A percentile compares a stretch with the other conserved stretches of the same genome.
Evolutionary conservation across 768 basidiomycete species (phyloP).

Genomic region (Termitomyces sp.): DNA sequence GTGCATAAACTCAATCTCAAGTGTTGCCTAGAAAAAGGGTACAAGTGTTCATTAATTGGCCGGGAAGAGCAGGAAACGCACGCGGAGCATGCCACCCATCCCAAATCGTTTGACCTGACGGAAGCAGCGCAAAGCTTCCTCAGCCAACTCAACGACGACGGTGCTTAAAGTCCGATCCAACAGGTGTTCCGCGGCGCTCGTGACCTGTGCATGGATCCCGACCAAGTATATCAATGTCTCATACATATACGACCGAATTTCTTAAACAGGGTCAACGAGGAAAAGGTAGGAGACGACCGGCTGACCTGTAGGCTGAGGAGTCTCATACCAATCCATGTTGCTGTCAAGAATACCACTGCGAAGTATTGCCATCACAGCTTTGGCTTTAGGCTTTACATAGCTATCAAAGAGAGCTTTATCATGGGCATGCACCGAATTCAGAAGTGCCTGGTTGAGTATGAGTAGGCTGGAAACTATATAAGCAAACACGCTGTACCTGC

Average conservation of each 20-base stretch:
- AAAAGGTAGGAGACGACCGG: constrained; percentile 22
- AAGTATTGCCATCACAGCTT: constrained; percentile 58
- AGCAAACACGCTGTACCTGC: constrained; percentile 37
- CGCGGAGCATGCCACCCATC: constrained; percentile 97
- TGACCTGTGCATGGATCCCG: constrained; percentile 87
- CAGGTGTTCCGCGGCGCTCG: constrained; percentile 69
- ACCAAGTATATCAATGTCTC: constrained; percentile 85
- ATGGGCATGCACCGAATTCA: constrained; percentile 74
- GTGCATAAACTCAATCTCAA: constrained; percentile 99
- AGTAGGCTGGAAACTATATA: neutral
- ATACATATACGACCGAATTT: constrained; percentile 94
- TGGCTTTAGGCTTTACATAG: constrained; percentile 79
- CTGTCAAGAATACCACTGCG: constrained; percentile 74
- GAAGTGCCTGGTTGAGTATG: constrained; percentile 46
- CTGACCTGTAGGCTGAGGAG: constrained; percentile 80
- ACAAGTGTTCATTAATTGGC: neutral
- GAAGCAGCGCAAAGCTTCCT: constrained; percentile 82
- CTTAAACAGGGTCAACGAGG: constrained; percentile 25
- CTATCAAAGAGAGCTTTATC: constrained; percentile 88
- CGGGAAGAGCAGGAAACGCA: constrained; percentile 32
- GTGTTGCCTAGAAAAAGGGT: constrained; percentile 65
- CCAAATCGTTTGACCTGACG: constrained; percentile 87
- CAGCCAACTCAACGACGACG: constrained; percentile 78
- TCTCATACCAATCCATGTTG: constrained; percentile 91
- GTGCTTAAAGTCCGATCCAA: constrained; percentile 78